Base-by-base conservation (phyloP, 352 stramenopile species). In the Elongisporangium anandrum region DNA sequence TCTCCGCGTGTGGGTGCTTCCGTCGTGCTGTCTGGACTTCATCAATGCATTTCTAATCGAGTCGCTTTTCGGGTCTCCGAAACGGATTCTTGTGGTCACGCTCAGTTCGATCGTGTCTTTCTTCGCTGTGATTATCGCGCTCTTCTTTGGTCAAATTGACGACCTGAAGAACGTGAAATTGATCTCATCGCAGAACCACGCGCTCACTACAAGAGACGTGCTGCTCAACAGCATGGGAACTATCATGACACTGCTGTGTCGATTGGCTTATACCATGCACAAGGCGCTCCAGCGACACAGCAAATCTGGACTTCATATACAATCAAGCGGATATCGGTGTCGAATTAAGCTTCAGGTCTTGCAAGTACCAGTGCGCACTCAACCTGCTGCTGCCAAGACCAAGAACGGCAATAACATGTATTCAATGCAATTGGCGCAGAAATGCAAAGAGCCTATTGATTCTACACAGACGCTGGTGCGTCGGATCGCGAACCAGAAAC, bases 21-120 rank as follows among this genome's bases (percentile, higher is more conserved):
- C 34, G 23, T 47, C 41, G 17, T 38, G 21, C n/a, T 52, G 50
- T n/a, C 8, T 56, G 13, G 62, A 65, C 57, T 68, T 65, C 16
- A 38, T 64, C n/a, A 50, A 65, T 38, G 52, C 61, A 17, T 23
- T 57, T 21, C 57, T 68, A 51, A 64, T 68, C 17, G 57, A 65
- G 45, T 24, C 52, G 16, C 64, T 63, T 23, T 64, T 68, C 10
- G 29, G 61, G n/a, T 54, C 63, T 45, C n/a, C 53, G 7, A 12
- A 24, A 10, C 52, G 52, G 19, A 38, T 66, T 22, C 47, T 54
- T 15, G 13, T 62, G 12, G 10, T 47, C 21, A 29, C 21, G 0
- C 21, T 52, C n/a, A 19, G 61, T n/a, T 55, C 60, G 15, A 50
- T 34, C 2, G 21, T 24, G 23, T 53, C 52, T 5, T 49, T 62